Conservation (phyloP, 805 yeast species). For the Candida orba region DNA sequence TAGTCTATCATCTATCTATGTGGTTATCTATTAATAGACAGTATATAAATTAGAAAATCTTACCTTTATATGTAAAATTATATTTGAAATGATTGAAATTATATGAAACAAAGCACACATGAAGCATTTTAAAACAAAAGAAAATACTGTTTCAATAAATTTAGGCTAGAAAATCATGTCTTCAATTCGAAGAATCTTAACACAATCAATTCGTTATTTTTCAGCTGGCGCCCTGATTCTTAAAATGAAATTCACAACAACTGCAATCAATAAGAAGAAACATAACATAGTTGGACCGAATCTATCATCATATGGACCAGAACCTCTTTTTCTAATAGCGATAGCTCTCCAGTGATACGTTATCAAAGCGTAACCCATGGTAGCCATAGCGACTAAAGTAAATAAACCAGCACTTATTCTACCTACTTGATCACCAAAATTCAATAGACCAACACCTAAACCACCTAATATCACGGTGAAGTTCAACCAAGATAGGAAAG, state of each 20-base stretch:
- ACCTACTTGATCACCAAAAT: slow-evolving; percentile 93
- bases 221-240: slow-evolving; percentile 33
- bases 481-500: slow-evolving; percentile 96
- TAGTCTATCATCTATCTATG: too few relatives aligned
- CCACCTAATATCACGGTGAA: slow-evolving; percentile 98
- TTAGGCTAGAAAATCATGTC: too few relatives aligned
- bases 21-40: too few relatives aligned
- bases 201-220: too few relatives aligned
- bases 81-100: too few relatives aligned
- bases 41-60: too few relatives aligned
- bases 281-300: slow-evolving; percentile 98
- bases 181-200: too few relatives aligned
- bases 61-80: too few relatives aligned
- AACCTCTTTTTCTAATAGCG: slow-evolving; percentile 94
- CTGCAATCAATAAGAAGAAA: slow-evolving; percentile 86
- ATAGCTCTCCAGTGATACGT: slow-evolving; percentile 99
- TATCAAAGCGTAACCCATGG: slow-evolving; percentile 91
- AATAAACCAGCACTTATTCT: slow-evolving; percentile 89
- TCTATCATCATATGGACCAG: slow-evolving; percentile 99
- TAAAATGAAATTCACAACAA: slow-evolving; percentile 83
- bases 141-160: too few relatives aligned
- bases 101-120: too few relatives aligned
- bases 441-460: slow-evolving; percentile 88
- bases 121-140: too few relatives aligned
- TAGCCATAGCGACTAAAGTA: slow-evolving; percentile 94